These are phyloP conservation scores for Nicotiana tomentosiformis DNA, from an alignment of 257 asterid genomes.

Conservation along the genomic window DNA sequence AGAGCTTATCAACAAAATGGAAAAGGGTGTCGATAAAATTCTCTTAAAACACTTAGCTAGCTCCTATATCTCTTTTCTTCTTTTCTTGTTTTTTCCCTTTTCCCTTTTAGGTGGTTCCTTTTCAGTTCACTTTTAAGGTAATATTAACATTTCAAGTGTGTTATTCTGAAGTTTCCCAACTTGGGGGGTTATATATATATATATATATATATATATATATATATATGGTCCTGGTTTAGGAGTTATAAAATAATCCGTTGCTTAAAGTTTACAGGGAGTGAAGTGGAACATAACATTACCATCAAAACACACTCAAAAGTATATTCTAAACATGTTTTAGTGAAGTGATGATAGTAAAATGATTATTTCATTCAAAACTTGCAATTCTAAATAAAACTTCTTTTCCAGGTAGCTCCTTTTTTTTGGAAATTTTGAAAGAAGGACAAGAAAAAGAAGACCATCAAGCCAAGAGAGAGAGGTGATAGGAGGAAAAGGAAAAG, in stretches of 20 bases:
- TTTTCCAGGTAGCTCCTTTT: background rate
- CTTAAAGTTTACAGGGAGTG: background rate
- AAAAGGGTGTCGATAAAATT: background rate
- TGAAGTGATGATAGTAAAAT: background rate
- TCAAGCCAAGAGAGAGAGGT: background rate
- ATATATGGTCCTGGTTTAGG: no score
- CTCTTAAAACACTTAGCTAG: background rate
- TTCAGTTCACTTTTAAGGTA: background rate
- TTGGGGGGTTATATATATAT: no score
- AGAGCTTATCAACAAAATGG: background rate
- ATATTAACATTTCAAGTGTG: background rate
- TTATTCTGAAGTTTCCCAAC: background rate
- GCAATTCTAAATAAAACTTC: background rate
- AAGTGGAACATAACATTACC: background rate
- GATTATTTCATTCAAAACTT: background rate
- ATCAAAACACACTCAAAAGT: background rate
- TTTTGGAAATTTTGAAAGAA: background rate
- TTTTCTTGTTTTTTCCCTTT: background rate
- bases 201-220: no score
- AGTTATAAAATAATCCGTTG: no score
- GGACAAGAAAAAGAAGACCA: background rate
- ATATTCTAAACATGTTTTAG: background rate
- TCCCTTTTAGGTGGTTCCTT: background rate
- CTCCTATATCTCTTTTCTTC: background rate
- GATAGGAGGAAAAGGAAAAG: background rate